phyloP scores from a whole-genome alignment of 2,329 filamentous ascomycete species.

The Raffaelea ambrosiae region DNA sequence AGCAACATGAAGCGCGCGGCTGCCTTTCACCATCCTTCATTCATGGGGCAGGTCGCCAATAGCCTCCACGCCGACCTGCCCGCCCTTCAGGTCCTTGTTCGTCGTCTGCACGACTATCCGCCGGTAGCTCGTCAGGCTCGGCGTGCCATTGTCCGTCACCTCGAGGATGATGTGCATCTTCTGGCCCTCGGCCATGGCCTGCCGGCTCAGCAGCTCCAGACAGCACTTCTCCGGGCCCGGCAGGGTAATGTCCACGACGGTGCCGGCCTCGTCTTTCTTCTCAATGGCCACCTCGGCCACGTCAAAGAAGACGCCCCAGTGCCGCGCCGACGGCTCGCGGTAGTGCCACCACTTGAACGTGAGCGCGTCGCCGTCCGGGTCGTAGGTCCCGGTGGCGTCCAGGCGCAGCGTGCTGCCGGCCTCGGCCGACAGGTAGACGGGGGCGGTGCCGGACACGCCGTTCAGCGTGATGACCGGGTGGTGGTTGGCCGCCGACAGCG shows the following conservation, averaged over 20 bases:
- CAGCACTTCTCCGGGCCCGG: constrained; percentile 32
- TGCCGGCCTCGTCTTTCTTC: constrained; percentile 19
- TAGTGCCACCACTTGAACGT: constrained; percentile 44
- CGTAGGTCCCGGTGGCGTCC: constrained; percentile 36
- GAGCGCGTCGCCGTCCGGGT: constrained; percentile 33
- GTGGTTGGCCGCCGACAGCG: constrained; percentile 30
- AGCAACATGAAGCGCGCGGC: too few species aligned
- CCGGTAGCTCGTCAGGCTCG: constrained; percentile 36
- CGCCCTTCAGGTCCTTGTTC: constrained; percentile 18
- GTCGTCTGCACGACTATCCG: constrained; percentile 28
- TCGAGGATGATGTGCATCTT: constrained; percentile 40
- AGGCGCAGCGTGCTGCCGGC: constrained; percentile 29
- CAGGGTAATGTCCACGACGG: constrained; percentile 24
- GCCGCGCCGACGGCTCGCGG: constrained; percentile 24
- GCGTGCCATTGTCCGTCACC: constrained; percentile 33
- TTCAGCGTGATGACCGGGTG: constrained; percentile 35
- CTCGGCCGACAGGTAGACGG: constrained; percentile 29
- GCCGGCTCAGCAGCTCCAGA: constrained; percentile 23
- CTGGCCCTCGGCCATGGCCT: constrained; percentile 29
- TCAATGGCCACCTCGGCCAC: constrained; percentile 26
- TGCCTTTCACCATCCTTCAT: too few species aligned
- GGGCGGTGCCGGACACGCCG: constrained; percentile 26
- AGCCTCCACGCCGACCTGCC: too few species aligned
- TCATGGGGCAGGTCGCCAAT: too few species aligned
- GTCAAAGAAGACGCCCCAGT: constrained; percentile 31